These are phyloP conservation scores for Metschnikowia cubensis DNA, from an alignment of 805 yeast genomes.

Conservation along the genomic window DNA sequence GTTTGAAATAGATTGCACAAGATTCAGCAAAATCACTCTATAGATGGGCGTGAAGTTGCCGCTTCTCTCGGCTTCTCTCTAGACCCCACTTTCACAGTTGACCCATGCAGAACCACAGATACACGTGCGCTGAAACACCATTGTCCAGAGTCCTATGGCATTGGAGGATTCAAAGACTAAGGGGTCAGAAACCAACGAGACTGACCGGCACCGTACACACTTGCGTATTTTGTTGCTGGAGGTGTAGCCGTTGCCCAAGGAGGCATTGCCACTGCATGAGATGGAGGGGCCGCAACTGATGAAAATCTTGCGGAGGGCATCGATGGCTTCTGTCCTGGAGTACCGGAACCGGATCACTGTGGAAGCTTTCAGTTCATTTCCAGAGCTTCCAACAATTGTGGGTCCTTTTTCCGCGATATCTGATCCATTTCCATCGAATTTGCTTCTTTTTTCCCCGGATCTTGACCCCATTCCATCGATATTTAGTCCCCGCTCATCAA, in stretches of 20 bases:
- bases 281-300: constrained; percentile 18
- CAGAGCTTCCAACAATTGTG: too few species aligned
- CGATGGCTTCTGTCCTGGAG: constrained; percentile 26
- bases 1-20: too few species aligned
- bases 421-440: too few species aligned
- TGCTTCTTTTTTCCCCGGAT: too few species aligned
- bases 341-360: constrained; percentile 18
- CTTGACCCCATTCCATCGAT: too few species aligned
- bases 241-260: constrained; percentile 12
- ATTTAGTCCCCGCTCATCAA: too few species aligned
- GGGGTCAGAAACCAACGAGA: constrained; percentile 40
- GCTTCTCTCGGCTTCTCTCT: not conserved
- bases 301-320: constrained; percentile 36
- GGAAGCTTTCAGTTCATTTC: too few species aligned
- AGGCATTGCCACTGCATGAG: constrained; percentile 11
- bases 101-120: constrained; percentile 80
- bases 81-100: constrained; percentile 20
- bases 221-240: constrained; percentile 24
- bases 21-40: too few species aligned
- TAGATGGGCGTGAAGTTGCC: too few species aligned
- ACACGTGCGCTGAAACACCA: constrained; percentile 69
- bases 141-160: constrained; percentile 47
- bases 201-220: constrained; percentile 41
- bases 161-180: constrained; percentile 30
- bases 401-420: too few species aligned